Percentiles rank a stretch among this genome's conserved stretches.
These are phyloP conservation scores for Yarrowia keelungensis DNA, from an alignment of 805 yeast genomes.

Conservation along the genomic window DNA sequence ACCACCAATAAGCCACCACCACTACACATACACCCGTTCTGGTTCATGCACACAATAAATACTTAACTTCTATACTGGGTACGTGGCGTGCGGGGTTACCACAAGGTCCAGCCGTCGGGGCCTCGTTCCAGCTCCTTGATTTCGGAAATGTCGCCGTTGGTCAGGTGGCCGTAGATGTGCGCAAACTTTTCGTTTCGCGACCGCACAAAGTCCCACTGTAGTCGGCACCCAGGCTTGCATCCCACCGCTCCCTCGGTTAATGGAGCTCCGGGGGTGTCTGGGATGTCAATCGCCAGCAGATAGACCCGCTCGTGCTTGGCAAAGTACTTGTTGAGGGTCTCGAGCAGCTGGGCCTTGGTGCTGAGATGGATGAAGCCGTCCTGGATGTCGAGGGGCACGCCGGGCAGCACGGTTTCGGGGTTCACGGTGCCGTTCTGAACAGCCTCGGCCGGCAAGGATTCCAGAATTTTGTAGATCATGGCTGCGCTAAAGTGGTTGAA, in stretches of 20 bases:
- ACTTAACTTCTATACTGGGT: slow-evolving; percentile 17
- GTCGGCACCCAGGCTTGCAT: slow-evolving; percentile 42
- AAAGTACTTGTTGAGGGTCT: slow-evolving; percentile 44
- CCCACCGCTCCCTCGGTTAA: slow-evolving; percentile 44
- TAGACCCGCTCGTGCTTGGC: slow-evolving; percentile 40
- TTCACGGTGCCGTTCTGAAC: slow-evolving; percentile 43
- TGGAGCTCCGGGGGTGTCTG: slow-evolving; percentile 41
- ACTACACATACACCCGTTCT: background rate
- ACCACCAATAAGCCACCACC: no score
- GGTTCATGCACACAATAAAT: slow-evolving; percentile 34
- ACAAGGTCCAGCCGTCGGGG: slow-evolving; percentile 38
- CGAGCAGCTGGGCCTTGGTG: slow-evolving; percentile 44
- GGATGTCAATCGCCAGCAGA: slow-evolving; percentile 44
- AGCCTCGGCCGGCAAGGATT: slow-evolving; percentile 44
- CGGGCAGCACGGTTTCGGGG: slow-evolving; percentile 43
- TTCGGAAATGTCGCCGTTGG: slow-evolving; percentile 43
- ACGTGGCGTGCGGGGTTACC: slow-evolving; percentile 32
- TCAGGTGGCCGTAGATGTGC: slow-evolving; percentile 46
- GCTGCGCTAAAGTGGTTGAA: slow-evolving; percentile 42
- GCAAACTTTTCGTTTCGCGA: slow-evolving; percentile 44
- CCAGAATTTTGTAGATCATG: slow-evolving; percentile 45
- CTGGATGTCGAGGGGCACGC: slow-evolving; percentile 44
- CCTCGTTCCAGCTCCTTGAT: slow-evolving; percentile 38
- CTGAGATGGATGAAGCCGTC: slow-evolving; percentile 48
- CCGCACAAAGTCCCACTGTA: slow-evolving; percentile 46